phyloP scores from a whole-genome alignment of 2,329 filamentous ascomycete species.

The Talaromyces sp. region DNA sequence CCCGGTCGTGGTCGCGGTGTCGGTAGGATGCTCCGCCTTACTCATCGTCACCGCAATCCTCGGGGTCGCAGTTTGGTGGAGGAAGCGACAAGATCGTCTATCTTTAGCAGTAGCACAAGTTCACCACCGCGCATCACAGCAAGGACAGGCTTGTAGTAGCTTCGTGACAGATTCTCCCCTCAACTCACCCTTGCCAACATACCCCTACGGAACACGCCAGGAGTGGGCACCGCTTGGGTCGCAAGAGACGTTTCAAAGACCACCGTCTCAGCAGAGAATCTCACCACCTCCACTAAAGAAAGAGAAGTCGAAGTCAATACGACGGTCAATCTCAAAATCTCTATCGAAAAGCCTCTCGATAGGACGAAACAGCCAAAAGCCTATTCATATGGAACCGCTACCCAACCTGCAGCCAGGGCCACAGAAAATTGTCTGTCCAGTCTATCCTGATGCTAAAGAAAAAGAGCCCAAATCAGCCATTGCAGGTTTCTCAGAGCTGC shows the following conservation, averaged over 20 bases:
- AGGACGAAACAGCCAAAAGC: conserved; percentile 23
- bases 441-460: conserved; percentile 23
- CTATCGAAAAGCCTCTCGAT: conserved; percentile 28
- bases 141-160: conserved; percentile 27
- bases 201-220: conserved; percentile 31
- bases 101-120: conserved; percentile 24
- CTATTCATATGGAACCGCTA: background rate
- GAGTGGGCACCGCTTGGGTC: conserved; percentile 34
- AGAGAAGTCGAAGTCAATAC: conserved; percentile 27
- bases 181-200: conserved; percentile 26
- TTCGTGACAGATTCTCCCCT: conserved; percentile 19
- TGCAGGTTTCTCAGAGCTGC: conserved; percentile 31
- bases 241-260: conserved; percentile 25
- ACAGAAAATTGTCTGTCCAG: conserved; percentile 25
- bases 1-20: conserved; percentile 31
- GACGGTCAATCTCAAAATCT: conserved; percentile 31
- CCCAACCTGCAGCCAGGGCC: conserved; percentile 25
- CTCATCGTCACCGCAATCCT: conserved; percentile 31
- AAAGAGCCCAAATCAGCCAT: conserved; percentile 31
- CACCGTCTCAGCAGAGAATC: conserved; percentile 11
- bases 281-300: conserved; percentile 17
- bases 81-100: conserved; percentile 31
- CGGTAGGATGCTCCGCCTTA: conserved; percentile 30
- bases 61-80: conserved; percentile 31
- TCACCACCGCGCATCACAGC: conserved; percentile 22